Evolutionary conservation across 2,329 filamentous ascomycete species (phyloP).

Genomic region (Cyphellophora europaea): DNA sequence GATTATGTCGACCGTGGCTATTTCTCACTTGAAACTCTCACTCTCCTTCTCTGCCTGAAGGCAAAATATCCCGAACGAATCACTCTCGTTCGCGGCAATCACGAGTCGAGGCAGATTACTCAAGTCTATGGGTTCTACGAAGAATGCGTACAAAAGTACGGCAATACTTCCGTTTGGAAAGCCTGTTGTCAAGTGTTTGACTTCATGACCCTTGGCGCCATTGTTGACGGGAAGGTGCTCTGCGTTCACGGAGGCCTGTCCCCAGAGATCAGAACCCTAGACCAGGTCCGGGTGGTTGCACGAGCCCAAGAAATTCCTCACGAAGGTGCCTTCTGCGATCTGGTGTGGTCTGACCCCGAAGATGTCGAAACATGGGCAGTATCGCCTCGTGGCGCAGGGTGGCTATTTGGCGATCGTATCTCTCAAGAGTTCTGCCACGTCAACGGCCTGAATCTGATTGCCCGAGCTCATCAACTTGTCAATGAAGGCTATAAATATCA

Average conservation of each 20-base stretch:
- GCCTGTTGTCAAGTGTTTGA: conserved; percentile 71
- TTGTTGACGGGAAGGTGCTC: conserved; percentile 65
- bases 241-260: conserved; percentile 65
- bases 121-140: conserved; percentile 74
- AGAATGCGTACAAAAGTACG: conserved; percentile 68
- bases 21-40: conserved; percentile 65
- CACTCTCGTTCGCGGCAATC: conserved; percentile 64
- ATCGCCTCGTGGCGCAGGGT: conserved; percentile 57
- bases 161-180: conserved; percentile 70
- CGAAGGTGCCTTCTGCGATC: conserved; percentile 66
- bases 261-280: conserved; percentile 63
- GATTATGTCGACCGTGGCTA: conserved; percentile 69
- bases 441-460: conserved; percentile 62
- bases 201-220: conserved; percentile 63
- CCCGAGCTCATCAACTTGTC: conserved; percentile 64
- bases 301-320: conserved; percentile 68
- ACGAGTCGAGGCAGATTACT: conserved; percentile 69
- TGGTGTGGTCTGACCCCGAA: conserved; percentile 69
- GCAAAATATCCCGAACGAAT: conserved; percentile 59
- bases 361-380: conserved; percentile 63
- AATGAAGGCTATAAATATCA: conserved; percentile 85
- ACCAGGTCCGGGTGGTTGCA: conserved; percentile 66
- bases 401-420: conserved; percentile 63
- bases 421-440: conserved; percentile 70
- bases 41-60: conserved; percentile 41